A percentile compares a stretch with the other conserved stretches of the same genome.
phyloP scores from a whole-genome alignment of 2,329 filamentous ascomycete species.

The Kalmusia sp. region DNA sequence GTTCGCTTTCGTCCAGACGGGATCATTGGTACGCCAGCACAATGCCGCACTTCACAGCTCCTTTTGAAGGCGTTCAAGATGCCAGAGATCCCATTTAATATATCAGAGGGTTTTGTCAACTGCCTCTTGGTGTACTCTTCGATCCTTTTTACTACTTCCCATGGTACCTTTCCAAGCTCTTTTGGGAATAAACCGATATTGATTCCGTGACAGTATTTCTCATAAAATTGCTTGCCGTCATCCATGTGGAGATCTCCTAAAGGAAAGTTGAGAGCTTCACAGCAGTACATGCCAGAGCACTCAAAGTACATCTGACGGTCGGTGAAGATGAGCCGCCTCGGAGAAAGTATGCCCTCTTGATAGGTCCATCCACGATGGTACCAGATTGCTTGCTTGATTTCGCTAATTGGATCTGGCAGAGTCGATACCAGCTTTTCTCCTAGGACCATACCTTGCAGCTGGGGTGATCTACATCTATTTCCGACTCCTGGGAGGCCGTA shows the following conservation, averaged over 20 bases:
- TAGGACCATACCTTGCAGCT: background rate
- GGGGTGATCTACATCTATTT: background rate
- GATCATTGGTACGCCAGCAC: background rate
- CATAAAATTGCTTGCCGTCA: background rate
- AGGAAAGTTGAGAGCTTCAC: background rate
- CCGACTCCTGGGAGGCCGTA: constrained; percentile 13
- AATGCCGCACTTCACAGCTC: background rate
- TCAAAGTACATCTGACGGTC: background rate
- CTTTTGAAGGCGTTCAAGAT: background rate
- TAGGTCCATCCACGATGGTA: constrained; percentile 2
- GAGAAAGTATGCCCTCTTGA: constrained; percentile 5
- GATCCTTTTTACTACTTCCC: background rate
- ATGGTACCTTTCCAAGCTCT: background rate
- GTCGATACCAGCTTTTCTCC: background rate
- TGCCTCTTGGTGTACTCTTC: background rate
- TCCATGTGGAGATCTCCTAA: background rate
- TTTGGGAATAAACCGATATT: background rate
- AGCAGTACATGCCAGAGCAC: background rate
- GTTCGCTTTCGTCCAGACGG: background rate
- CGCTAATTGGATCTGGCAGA: background rate
- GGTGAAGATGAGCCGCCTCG: constrained; percentile 2
- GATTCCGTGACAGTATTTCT: background rate
- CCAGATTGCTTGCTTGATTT: background rate
- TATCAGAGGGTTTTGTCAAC: background rate
- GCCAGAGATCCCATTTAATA: background rate